Evolutionary conservation across 116 monocot species (phyloP), one percentile per base, ranked within the genome.

Genomic region (Cymodocea nodosa): DNA sequence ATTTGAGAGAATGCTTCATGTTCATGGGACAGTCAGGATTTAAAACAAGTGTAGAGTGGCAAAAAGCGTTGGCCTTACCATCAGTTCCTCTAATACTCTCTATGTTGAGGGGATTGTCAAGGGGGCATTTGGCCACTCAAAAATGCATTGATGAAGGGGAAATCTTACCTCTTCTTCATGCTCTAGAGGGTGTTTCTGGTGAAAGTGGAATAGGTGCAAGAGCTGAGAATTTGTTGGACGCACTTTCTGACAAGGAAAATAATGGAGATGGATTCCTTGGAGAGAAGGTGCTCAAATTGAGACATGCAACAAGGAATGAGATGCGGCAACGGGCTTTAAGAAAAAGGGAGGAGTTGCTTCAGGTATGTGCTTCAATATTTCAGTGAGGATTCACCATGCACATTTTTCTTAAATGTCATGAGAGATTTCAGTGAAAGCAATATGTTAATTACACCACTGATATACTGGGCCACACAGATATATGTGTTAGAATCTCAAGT

Each of bases 211-310:
- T 98, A 55, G 97, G 92, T 70, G 84, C 84, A 60, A 83, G 80
- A 66, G 97, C 97, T 15, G 97, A 98, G 71, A 98, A 98, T 69
- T 74, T 98, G 67, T 75, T 98, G 75, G 97, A 98, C 67, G 89
- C 89, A 35, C 70, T 98, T 18, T 78, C 92, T 64, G 92, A 98
- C 79, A 89, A 83, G 74, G 94, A 90, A 60, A 78, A 68, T 61
- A 85, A 72, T 75, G 89, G 86, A 13, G 79, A 98, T 79, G 97
- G 97, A 52, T 92, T 98, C 68, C 74, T 98, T 50, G 82, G 80
- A 20, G 83, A 88, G 34, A 79, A 85, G 62, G 82, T 97, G 63
- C 59, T 63, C 60, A 76, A 87, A 23, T 73, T 97, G 70, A 77
- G 97, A 20, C 81, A 85, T 80, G 85, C 97, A 67, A 91, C 97